Evolutionary conservation across 2,329 filamentous ascomycete genomes (phyloP), one percentile per base, ranked within the genome.

Genomic region (Lachnellula subtilissima): DNA sequence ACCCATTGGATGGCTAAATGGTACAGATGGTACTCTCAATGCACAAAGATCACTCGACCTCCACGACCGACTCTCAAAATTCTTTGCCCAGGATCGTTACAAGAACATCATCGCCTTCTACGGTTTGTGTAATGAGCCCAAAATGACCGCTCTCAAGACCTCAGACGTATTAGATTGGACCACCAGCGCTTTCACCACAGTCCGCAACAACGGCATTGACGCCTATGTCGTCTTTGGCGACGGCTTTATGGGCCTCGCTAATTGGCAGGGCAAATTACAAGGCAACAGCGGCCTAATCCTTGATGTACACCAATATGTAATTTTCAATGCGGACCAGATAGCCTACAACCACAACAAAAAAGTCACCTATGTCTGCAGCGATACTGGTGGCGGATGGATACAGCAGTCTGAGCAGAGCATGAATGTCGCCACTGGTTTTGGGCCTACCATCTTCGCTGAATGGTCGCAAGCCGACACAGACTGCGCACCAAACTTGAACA

Each of bases 381-480:
- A 32, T 8, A 32, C 28, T 32, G 28, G 28, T 32, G 28, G 28
- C 17, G 91, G 85, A 53, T 99, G 94, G 94, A 88, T 89, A 3
- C 71, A 86, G 65, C 91, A 97, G 77, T 83, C 91, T 14, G 70
- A 82, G 59, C 75, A 83, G 58, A 89, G 86, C 70, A 87, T 90
- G 76, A 79, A 91, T 72, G 87, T 80, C 4, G 73, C 77, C 4
- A 89, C 85, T 0, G 93, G 93, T 9, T 99, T 93, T 75, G 94
- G 94, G 0, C 92, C 93, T 0, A 97, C 91, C 17, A 84, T 97
- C 64, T 92, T 95, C 71, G 94, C 93, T 63, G 94, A 99, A 78
- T 99, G 92, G 91, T 93, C 88, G 0, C 93, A 97, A 76, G 93
- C 94, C 40, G 94, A 99, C 73, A 97, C 94, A 1, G 94, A 99